phyloP scores from a whole-genome alignment of 1,139 yeast genomes.

The Blastobotrys serpentis region DNA sequence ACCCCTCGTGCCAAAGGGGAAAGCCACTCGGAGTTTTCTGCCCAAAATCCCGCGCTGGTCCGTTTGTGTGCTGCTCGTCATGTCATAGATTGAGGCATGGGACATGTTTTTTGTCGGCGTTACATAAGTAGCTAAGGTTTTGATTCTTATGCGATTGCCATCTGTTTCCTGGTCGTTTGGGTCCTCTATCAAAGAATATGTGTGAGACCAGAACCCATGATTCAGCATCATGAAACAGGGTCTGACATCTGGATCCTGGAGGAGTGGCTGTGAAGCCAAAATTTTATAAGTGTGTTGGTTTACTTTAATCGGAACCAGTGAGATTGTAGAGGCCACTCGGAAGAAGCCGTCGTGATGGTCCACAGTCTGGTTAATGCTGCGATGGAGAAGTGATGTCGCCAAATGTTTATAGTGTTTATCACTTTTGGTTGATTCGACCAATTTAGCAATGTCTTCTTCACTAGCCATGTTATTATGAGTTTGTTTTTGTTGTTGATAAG shows the following conservation, averaged over 20 bases:
- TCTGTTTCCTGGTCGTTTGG: slow-evolving; percentile 6
- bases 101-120: slow-evolving; percentile 22
- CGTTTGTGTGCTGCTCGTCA: slow-evolving; percentile 11
- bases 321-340: slow-evolving; percentile 5
- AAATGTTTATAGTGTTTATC: not conserved
- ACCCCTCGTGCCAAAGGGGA: not conserved
- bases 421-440: not conserved
- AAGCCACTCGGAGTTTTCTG: slow-evolving; percentile 6
- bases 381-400: not conserved
- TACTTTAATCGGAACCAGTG: slow-evolving; percentile 27
- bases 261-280: slow-evolving; percentile 18
- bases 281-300: slow-evolving; percentile 25
- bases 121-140: slow-evolving; percentile 24
- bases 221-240: slow-evolving; percentile 23
- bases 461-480: not conserved
- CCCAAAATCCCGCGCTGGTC: not conserved
- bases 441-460: not conserved
- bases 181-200: slow-evolving; percentile 25
- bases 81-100: slow-evolving; percentile 26
- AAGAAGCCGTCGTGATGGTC: slow-evolving; percentile 3
- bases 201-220: slow-evolving; percentile 24
- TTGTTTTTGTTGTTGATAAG: not conserved
- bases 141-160: slow-evolving; percentile 10
- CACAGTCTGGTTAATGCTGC: not conserved
- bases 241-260: slow-evolving; percentile 15